Evolutionary conservation across 2,329 filamentous ascomycete genomes (phyloP).

Genomic region (Aspergillus pseudonomiae): DNA sequence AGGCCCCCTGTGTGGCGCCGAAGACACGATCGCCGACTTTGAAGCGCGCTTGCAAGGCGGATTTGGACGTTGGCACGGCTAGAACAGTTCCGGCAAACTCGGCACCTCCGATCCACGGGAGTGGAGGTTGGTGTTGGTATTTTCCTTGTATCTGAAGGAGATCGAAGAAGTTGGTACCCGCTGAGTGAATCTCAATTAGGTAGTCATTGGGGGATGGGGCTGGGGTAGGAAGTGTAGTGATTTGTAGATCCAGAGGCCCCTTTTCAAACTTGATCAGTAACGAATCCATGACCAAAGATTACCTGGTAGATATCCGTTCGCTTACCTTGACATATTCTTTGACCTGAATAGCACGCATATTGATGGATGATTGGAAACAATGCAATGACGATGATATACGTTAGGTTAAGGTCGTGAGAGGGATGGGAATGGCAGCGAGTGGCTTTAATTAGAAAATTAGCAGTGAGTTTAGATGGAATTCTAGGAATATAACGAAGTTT

Average conservation of each 20-base stretch:
- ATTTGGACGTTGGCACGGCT: slow-evolving; percentile 60
- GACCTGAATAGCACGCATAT: slow-evolving; percentile 76
- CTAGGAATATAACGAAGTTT: not conserved
- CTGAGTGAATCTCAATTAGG: slow-evolving; percentile 81
- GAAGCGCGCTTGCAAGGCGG: slow-evolving; percentile 59
- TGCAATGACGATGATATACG: not conserved
- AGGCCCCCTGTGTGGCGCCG: slow-evolving; percentile 82
- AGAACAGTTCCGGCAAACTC: slow-evolving; percentile 85
- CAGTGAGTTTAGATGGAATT: not conserved
- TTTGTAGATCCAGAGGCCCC: slow-evolving; percentile 77
- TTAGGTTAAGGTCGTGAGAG: not conserved
- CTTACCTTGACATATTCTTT: slow-evolving; percentile 73
- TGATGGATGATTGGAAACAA: slow-evolving; percentile 29
- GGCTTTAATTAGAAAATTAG: not conserved
- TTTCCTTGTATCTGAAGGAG: slow-evolving; percentile 92
- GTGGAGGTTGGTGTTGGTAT: slow-evolving; percentile 87
- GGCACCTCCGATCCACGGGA: slow-evolving; percentile 84
- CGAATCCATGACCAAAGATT: not conserved
- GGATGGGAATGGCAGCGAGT: not conserved
- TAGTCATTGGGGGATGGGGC: slow-evolving; percentile 74
- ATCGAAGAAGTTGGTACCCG: slow-evolving; percentile 96
- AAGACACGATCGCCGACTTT: slow-evolving; percentile 82
- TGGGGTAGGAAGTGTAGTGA: slow-evolving; percentile 75
- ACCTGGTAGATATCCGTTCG: not conserved
- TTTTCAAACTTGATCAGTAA: slow-evolving; percentile 36